Percentiles rank a stretch among this genome's conserved stretches.
These are phyloP conservation scores for Pyrenophora seminiperda DNA, from an alignment of 2,329 filamentous ascomycete genomes.

Conservation along the genomic window DNA sequence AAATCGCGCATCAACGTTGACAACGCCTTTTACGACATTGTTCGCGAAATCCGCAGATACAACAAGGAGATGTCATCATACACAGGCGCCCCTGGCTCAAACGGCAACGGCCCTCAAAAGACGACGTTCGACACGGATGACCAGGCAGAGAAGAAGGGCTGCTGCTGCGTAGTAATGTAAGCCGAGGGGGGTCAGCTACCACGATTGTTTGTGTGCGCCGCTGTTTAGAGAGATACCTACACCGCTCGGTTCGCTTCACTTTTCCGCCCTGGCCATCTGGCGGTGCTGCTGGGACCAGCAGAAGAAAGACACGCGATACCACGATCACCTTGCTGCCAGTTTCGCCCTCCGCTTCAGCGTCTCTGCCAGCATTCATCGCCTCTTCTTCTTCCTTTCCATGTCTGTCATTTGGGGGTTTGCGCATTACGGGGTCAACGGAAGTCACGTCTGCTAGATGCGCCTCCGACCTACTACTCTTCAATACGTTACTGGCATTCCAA, in stretches of 20 bases:
- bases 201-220: conserved; percentile 16
- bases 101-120: conserved; percentile 49
- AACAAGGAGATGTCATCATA: conserved; percentile 98
- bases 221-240: conserved; percentile 31
- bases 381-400: conserved; percentile 29
- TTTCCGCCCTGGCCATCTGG: conserved; percentile 32
- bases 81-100: conserved; percentile 66
- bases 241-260: conserved; percentile 21
- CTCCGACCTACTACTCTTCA: conserved; percentile 22
- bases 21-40: conserved; percentile 97
- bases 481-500: conserved; percentile 21
- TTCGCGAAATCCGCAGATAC: conserved; percentile 95
- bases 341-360: conserved; percentile 24
- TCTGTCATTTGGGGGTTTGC: conserved; percentile 32
- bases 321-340: conserved; percentile 45
- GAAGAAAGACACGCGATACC: conserved; percentile 40
- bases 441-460: conserved; percentile 35
- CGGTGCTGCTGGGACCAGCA: conserved; percentile 26
- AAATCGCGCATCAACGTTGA: conserved; percentile 99
- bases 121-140: conserved; percentile 82
- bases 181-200: conserved; percentile 13
- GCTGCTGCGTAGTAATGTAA: conserved; percentile 92
- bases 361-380: conserved; percentile 14
- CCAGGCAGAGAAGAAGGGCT: conserved; percentile 69
- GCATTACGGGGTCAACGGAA: conserved; percentile 34